phyloP scores from a whole-genome alignment of 1,284 basidiomycete species.

The Trametes polyzona region DNA sequence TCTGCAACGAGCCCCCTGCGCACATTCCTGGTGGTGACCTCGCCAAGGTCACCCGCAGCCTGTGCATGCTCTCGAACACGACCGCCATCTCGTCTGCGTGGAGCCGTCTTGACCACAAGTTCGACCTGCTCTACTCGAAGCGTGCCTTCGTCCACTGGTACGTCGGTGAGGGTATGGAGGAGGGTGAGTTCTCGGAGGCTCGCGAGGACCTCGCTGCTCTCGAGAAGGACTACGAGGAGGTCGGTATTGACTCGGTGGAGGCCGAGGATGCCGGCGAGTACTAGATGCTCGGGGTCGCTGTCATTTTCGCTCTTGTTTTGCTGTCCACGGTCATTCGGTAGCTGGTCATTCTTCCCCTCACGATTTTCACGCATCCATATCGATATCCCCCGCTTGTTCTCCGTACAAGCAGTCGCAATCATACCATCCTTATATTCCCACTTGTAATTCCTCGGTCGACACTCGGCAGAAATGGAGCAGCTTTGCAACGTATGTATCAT shows the following conservation, averaged over 20 bases:
- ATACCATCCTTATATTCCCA: slow-evolving; percentile 39
- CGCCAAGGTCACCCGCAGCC: slow-evolving; percentile 83
- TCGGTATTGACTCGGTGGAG: slow-evolving; percentile 90
- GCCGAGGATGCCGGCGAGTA: slow-evolving; percentile 82
- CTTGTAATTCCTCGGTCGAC: slow-evolving; percentile 24
- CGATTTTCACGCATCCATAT: slow-evolving; percentile 31
- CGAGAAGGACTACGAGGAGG: slow-evolving; percentile 97
- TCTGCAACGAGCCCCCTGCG: slow-evolving; percentile 89
- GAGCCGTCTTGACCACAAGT: slow-evolving; percentile 96
- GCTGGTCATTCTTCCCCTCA: slow-evolving; percentile 27
- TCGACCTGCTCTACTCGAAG: slow-evolving; percentile 95
- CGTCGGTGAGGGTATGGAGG: slow-evolving; percentile 98
- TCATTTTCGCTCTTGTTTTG: slow-evolving; percentile 28
- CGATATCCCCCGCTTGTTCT: slow-evolving; percentile 37
- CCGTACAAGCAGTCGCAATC: slow-evolving; percentile 32
- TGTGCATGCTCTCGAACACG: slow-evolving; percentile 91
- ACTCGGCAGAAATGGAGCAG: slow-evolving; percentile 3
- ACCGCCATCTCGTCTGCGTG: slow-evolving; percentile 89
- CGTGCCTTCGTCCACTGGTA: slow-evolving; percentile 95
- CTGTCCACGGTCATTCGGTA: slow-evolving; percentile 28
- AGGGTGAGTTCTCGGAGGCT: slow-evolving; percentile 98
- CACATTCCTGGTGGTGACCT: slow-evolving; percentile 87
- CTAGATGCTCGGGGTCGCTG: slow-evolving; percentile 42
- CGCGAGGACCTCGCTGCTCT: slow-evolving; percentile 96
- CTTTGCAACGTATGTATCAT: no score